Evolutionary conservation across 2,329 filamentous ascomycete genomes (phyloP).

Genomic region (Helotiales sp.): DNA sequence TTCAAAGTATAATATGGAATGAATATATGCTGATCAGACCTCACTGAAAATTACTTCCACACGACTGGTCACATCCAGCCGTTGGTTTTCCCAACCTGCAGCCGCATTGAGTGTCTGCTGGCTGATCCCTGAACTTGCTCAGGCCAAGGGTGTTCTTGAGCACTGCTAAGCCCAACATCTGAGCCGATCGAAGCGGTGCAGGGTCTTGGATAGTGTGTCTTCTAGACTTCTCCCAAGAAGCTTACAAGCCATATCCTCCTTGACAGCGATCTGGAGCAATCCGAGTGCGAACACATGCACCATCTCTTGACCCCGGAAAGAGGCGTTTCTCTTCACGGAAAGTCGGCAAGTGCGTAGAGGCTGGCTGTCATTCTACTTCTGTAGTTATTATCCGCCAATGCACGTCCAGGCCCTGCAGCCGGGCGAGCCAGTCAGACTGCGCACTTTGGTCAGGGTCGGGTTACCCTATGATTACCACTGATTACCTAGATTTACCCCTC

Average conservation of each 20-base stretch:
- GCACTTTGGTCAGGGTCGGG: background rate
- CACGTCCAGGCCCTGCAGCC: background rate
- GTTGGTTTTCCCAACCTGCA: background rate
- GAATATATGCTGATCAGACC: background rate
- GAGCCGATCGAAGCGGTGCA: background rate
- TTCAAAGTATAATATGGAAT: background rate
- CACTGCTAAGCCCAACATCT: background rate
- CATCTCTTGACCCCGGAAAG: no score
- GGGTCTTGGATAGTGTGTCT: background rate
- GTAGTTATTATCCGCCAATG: background rate
- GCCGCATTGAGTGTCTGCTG: background rate
- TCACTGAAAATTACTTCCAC: background rate
- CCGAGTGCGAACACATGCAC: no score
- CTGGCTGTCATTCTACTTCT: background rate
- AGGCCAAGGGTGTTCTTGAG: background rate
- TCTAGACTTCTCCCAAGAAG: no score
- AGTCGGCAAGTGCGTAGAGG: background rate
- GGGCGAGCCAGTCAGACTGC: background rate
- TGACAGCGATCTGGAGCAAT: no score
- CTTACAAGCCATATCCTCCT: no score
- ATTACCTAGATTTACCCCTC: slow-evolving; percentile 5
- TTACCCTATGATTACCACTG: background rate
- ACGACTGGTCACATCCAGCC: background rate
- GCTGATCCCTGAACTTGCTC: background rate
- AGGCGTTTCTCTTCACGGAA: background rate